Percentiles rank a stretch among this genome's conserved stretches.
phyloP scores from a whole-genome alignment of 192 early-diverging fungal species.

The Linnemannia schmuckeri region DNA sequence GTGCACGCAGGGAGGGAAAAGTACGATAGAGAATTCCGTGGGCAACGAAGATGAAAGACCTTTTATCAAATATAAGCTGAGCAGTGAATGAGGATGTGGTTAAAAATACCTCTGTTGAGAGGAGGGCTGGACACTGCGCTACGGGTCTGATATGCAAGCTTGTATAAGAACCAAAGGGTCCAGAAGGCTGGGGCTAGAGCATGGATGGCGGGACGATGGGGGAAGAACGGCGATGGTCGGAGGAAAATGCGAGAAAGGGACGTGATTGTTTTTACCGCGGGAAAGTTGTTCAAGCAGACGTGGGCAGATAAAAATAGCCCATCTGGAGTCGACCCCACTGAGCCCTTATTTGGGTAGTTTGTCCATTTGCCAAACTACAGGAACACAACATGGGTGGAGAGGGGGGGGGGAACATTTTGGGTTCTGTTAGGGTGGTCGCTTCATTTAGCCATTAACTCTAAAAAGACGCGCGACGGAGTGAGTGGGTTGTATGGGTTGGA shows the following conservation, averaged over 20 bases:
- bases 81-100: not conserved
- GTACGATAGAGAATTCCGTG: not conserved
- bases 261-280: too few species aligned
- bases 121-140: too few species aligned
- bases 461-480: not conserved
- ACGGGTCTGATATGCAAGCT: too few species aligned
- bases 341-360: not conserved
- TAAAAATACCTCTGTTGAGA: not conserved
- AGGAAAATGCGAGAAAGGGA: too few species aligned
- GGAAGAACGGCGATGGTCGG: too few species aligned
- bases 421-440: not conserved
- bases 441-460: conserved; percentile 6
- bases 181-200: too few species aligned
- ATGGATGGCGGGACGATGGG: too few species aligned
- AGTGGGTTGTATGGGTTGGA: not conserved
- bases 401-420: not conserved
- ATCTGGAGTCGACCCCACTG: too few species aligned
- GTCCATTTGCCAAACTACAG: not conserved
- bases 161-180: too few species aligned
- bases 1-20: too few species aligned
- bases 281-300: too few species aligned
- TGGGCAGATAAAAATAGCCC: too few species aligned
- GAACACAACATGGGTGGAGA: not conserved
- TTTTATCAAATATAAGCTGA: not conserved
- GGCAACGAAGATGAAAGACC: not conserved